Evolutionary conservation across 805 yeast genomes (phyloP), one percentile per base, ranked within the genome.

Genomic region (Candida anglica): DNA sequence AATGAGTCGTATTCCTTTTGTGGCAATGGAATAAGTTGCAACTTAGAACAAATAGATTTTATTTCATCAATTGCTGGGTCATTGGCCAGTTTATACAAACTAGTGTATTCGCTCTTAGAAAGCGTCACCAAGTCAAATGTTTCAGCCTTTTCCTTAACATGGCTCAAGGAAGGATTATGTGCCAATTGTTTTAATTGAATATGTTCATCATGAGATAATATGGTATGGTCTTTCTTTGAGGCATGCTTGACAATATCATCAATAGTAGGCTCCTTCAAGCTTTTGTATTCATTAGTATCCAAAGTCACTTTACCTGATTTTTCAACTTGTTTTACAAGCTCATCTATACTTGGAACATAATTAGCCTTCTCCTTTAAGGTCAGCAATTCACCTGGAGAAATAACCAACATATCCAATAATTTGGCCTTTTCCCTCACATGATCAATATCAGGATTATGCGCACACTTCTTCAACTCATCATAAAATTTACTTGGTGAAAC

Each of bases 61-160:
- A 59, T 28, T 17, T 52, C 52, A 5, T 55, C 61, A 2, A 50
- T n/a, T 1, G 45, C 23, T 8, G 66, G 65, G 15, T 58, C 62
- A 27, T 56, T 42, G 1, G 61, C 58, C 16, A 35, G 22, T 20
- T 47, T 47, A 16, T 49, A 56, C 25, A 66, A 47, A 15, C 48
- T 44, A 15, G 68, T 51, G 31, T 59, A 63, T 37, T 66, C 71
- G 1, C 37, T 27, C 35, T 53, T 50, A 1, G 54, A 33, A 28
- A 66, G 45, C 2, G 69, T 58, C 6, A 60, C 52, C 33, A 60
- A 53, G 10, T 52, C 50, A 28, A 50, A 53, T n/a, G 37, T 52
- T 30, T 61, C 68, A 1, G 69, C 69, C 9, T 54, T 56, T 10
- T 44, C 37, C 30, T 63, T 58, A 5, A 66, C 54, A 23, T 58